Percentiles rank a stretch among this genome's conserved stretches.
Conservation (phyloP, 768 basidiomycete species). For the Phanerochaete sordida region DNA sequence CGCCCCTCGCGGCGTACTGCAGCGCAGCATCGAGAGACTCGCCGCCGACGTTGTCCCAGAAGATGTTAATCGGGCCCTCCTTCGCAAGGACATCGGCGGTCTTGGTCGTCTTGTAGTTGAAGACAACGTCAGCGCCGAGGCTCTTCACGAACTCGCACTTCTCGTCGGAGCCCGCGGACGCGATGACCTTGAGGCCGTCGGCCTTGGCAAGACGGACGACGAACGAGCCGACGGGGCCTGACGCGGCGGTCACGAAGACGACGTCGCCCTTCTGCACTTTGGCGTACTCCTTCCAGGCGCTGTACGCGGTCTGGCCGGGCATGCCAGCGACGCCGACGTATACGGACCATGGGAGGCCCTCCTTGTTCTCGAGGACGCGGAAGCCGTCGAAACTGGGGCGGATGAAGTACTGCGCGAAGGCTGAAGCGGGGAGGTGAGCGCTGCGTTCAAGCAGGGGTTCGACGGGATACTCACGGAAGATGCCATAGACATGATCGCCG, state of each 20-base stretch:
- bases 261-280: conserved; percentile 47
- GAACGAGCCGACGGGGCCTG: conserved; percentile 60
- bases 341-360: conserved; percentile 44
- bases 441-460: conserved; percentile 27
- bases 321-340: conserved; percentile 51
- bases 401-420: conserved; percentile 40
- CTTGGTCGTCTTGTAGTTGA: conserved; percentile 67
- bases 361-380: conserved; percentile 35
- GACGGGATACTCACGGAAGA: conserved; percentile 24
- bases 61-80: conserved; percentile 55
- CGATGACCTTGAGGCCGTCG: conserved; percentile 58
- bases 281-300: conserved; percentile 40
- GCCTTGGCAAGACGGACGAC: conserved; percentile 42
- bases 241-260: conserved; percentile 45
- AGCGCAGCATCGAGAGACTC: conserved; percentile 24
- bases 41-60: conserved; percentile 29
- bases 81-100: conserved; percentile 48
- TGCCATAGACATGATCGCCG: conserved; percentile 22
- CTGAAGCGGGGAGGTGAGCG: conserved; percentile 29
- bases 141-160: conserved; percentile 60
- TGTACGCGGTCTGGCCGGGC: conserved; percentile 31
- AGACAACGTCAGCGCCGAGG: conserved; percentile 63
- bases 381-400: conserved; percentile 18
- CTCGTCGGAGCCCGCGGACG: conserved; percentile 68
- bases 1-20: conserved; percentile 6